Evolutionary conservation across 2,329 filamentous ascomycete species (phyloP).

Genomic region (Emergomyces orientalis): DNA sequence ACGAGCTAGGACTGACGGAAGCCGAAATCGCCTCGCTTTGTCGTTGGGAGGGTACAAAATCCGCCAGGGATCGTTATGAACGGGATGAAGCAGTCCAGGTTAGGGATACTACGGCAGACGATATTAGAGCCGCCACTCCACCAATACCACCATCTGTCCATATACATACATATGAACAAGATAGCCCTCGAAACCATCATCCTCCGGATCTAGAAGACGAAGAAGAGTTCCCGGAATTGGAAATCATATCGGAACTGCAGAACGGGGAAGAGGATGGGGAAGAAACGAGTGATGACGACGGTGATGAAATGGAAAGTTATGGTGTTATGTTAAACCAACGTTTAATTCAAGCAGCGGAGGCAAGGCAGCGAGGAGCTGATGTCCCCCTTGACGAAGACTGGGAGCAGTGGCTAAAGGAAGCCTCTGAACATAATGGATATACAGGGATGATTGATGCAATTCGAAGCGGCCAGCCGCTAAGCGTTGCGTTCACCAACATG

Average conservation of each 20-base stretch:
- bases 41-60: constrained; percentile 48
- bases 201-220: background rate
- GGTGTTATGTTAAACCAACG: constrained; percentile 45
- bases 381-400: constrained; percentile 40
- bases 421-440: constrained; percentile 42
- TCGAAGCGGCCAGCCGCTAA: constrained; percentile 28
- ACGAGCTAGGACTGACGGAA: constrained; percentile 49
- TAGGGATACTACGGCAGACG: constrained; percentile 52
- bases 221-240: background rate
- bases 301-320: constrained; percentile 42
- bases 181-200: background rate
- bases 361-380: constrained; percentile 41
- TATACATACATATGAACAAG: constrained; percentile 22
- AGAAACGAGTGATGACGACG: constrained; percentile 39
- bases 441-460: constrained; percentile 34
- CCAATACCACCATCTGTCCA: constrained; percentile 25
- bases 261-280: constrained; percentile 19
- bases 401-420: constrained; percentile 52
- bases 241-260: constrained; percentile 2
- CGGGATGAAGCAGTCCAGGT: constrained; percentile 51
- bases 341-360: constrained; percentile 44
- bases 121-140: constrained; percentile 44
- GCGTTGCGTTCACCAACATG: constrained; percentile 11
- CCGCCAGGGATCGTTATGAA: constrained; percentile 38
- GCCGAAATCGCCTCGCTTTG: constrained; percentile 54